Conservation (phyloP, 768 basidiomycete species). For the Collybiopsis confluens region DNA sequence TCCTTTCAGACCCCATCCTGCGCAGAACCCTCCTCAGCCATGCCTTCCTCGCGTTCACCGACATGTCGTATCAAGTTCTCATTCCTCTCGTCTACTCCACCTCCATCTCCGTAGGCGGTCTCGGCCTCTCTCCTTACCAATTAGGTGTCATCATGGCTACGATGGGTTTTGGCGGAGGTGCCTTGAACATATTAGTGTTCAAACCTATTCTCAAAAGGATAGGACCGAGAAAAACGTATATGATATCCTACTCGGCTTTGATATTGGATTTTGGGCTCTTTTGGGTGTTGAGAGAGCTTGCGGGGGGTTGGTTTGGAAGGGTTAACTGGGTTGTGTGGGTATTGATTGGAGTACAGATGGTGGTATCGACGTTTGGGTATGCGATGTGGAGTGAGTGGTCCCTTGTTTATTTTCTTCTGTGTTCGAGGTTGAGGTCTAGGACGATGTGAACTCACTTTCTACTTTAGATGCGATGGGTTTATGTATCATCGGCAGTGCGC, state of each 20-base stretch:
- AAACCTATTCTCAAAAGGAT: conserved; percentile 45
- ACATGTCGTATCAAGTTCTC: conserved; percentile 24
- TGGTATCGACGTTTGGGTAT: conserved; percentile 19
- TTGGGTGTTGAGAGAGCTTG: conserved; percentile 16
- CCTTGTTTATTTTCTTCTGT: neutral
- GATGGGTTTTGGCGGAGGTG: conserved; percentile 48
- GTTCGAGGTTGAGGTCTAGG: neutral
- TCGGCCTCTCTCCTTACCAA: conserved; percentile 42
- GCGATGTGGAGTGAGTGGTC: conserved; percentile 32
- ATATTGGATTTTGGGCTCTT: conserved; percentile 17
- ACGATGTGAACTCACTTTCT: conserved; percentile 3
- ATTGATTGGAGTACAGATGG: conserved; percentile 29
- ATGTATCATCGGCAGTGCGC: conserved; percentile 40
- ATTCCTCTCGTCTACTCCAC: conserved; percentile 34
- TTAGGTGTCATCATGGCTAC: conserved; percentile 46
- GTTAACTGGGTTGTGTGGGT: conserved; percentile 27
- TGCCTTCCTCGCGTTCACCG: conserved; percentile 24
- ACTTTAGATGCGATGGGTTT: conserved; percentile 43
- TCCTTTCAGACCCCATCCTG: conserved; percentile 20
- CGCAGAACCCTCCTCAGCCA: conserved; percentile 21
- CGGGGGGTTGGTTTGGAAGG: conserved; percentile 26
- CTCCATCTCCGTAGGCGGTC: conserved; percentile 46
- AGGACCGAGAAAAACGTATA: conserved; percentile 50
- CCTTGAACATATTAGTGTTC: conserved; percentile 50
- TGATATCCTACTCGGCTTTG: conserved; percentile 25